Base-by-base conservation (phyloP, 495 filamentous ascomycete species). In the Hypoxylon rickii region DNA sequence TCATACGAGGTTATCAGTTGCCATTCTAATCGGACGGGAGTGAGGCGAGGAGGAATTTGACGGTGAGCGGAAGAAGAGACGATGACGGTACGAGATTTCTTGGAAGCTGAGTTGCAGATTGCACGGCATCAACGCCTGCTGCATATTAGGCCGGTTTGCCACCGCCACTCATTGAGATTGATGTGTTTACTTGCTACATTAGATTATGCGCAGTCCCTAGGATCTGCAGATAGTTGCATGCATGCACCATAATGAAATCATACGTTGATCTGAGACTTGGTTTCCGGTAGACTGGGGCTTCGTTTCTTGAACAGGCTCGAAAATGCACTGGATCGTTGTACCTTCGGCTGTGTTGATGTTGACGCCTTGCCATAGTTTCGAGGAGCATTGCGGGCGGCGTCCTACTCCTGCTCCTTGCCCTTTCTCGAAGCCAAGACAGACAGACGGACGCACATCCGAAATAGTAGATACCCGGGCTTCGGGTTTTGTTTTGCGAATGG, bases 71-170 rank as follows among this genome's bases (percentile, higher is more conserved):
- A 22, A 24, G 22, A 44, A 20, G 34, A 41, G 39, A 46, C 12
- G 21, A 39, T 29, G 20, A 55, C 45, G 21, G 42, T 21, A 39
- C 48, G 48, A 37, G 48, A 63, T 63, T 63, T 62, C 47, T 63
- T 63, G 59, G 59, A n/a, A 63, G 59, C 43, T 63, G 59, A 18
- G 34, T 34, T 22, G 22, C 53, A 53, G 49, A 57, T 53, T 40
- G 43, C 22, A 39, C 6, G 37, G 32, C 44, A 32, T 18, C 17
- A 16, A 47, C 7, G 45, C 24, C 45, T 43, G 18, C 46, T 38
- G 41, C 51, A 34, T 42, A 47, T 22, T 42, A 54, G 12, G 12
- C 36, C 48, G 22, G 24, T 42, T 62, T 55, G 32, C 41, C 36
- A 29, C 58, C 42, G 42, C 41, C 21, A 39, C 37, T 52, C 22